Evolutionary conservation across 1,284 basidiomycete genomes (phyloP).

Genomic region (Fistulina hepatica): DNA sequence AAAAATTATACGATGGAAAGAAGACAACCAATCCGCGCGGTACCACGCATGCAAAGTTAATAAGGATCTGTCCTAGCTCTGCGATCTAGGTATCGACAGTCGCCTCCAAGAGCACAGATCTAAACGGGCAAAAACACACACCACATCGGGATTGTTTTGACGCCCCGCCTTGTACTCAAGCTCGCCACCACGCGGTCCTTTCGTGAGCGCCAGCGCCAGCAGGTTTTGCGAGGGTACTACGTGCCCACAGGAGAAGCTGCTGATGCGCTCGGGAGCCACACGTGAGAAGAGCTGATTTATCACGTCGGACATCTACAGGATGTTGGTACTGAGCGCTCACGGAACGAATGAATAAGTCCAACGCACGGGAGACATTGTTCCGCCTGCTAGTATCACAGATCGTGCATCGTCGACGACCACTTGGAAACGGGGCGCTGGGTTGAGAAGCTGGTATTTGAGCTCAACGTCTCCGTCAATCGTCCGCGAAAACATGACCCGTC

Average conservation of each 20-base stretch:
- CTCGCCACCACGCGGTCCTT: slow-evolving; percentile 66
- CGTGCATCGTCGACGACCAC: slow-evolving; percentile 75
- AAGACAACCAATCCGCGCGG: slow-evolving; percentile 91
- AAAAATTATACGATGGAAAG: slow-evolving; percentile 84
- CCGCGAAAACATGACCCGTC: slow-evolving; percentile 46
- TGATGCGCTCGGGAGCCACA: slow-evolving; percentile 50
- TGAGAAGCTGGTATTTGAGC: slow-evolving; percentile 90
- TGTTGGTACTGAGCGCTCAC: slow-evolving; percentile 1
- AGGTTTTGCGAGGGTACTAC: slow-evolving; percentile 81
- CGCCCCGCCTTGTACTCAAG: slow-evolving; percentile 80
- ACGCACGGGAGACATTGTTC: slow-evolving; percentile 91
- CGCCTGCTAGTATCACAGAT: slow-evolving; percentile 83
- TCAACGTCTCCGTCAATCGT: slow-evolving; percentile 41
- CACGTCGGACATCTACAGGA: slow-evolving; percentile 76
- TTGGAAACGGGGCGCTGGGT: slow-evolving; percentile 80
- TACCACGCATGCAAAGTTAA: slow-evolving; percentile 70
- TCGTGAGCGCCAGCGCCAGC: slow-evolving; percentile 65
- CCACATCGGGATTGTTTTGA: slow-evolving; percentile 58
- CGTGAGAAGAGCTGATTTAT: slow-evolving; percentile 72
- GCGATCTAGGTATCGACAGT: slow-evolving; percentile 38
- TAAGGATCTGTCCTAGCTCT: slow-evolving; percentile 77
- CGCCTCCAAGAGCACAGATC: not conserved
- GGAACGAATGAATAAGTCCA: not conserved
- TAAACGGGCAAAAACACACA: slow-evolving; percentile 26
- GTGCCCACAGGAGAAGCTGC: slow-evolving; percentile 86